Base-by-base conservation (phyloP, 2,329 filamentous ascomycete genomes). In the Pseudopyricularia javanii region DNA sequence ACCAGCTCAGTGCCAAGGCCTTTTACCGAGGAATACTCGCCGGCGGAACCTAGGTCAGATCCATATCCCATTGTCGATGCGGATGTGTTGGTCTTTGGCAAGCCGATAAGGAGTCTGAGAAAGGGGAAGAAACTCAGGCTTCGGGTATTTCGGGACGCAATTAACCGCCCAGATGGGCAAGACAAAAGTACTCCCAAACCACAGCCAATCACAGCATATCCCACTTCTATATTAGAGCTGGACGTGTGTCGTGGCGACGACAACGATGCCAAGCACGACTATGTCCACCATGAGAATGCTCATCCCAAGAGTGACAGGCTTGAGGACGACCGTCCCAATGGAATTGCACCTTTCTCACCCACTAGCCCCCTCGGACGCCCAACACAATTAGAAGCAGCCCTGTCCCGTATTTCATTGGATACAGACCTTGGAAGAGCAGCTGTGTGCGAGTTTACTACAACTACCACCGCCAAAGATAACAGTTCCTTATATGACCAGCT, bases 81-180 rank as follows among this genome's bases (percentile, higher is more conserved):
- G 11, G 7, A 17, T 26, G 15, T 15, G 8, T 30, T 9, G 5
- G 15, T 20, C 20, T 6, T 7, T 45, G 40, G 15, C 2, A 22
- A 26, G 4, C 17, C 40, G 12, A 15, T 20, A 2, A 11, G 20
- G 11, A 12, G 15, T 33, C 14, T 47, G n/a, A 45, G 26, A 17
- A 52, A 35, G 14, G 48, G 51, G 12, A 47, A 35, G 15, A 55
- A 50, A 26, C 32, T 55, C 11, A 37, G 37, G 22, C 51, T 51
- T 22, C 40, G 33, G 20, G 37, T n/a, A 8, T 24, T 33, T 28
- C 40, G 40, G 4, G 40, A 45, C 12, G 22, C 17, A 24, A 7
- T 45, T 6, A 15, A 24, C 15, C 11, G 24, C 40, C 15, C 20
- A 20, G 22, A 45, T 24, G 24, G 20, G 6, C 22, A 15, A 24